Percentiles rank a stretch among this genome's conserved stretches.
phyloP scores from a whole-genome alignment of 352 stramenopile genomes.

The Globisporangium carolinianum region DNA sequence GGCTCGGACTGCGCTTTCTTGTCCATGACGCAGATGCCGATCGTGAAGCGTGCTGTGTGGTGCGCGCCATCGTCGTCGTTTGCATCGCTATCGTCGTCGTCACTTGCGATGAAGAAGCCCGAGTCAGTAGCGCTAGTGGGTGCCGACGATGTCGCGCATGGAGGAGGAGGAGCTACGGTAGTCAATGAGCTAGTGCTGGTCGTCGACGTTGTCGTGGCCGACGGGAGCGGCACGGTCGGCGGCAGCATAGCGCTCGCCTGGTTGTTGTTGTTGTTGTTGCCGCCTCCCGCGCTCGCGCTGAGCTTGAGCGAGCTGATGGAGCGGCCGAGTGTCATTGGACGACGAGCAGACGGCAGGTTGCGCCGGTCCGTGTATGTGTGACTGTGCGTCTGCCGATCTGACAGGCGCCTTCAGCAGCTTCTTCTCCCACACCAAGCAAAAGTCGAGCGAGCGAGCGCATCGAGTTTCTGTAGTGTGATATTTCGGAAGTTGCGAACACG shows the following conservation, averaged over 20 bases:
- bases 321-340: conserved; percentile 11
- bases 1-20: conserved; percentile 95
- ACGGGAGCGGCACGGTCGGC: conserved; percentile 2
- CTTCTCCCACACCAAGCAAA: too few species aligned
- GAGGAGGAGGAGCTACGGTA: too few species aligned
- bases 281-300: neutral
- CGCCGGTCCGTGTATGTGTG: too few species aligned
- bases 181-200: neutral
- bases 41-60: conserved; percentile 28
- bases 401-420: too few species aligned
- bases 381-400: too few species aligned
- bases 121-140: neutral
- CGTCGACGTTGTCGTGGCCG: neutral
- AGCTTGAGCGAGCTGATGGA: conserved; percentile 9
- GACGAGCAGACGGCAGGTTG: neutral
- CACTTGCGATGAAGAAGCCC: conserved; percentile 13
- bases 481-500: too few species aligned
- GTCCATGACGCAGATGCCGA: conserved; percentile 98
- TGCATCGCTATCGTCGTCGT: conserved; percentile 8
- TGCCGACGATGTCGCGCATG: too few species aligned
- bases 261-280: conserved; percentile 9
- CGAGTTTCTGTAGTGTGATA: too few species aligned
- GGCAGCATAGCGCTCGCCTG: conserved; percentile 7
- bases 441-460: too few species aligned
- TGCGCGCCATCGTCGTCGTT: conserved; percentile 3